These are phyloP conservation scores for Mycena polygramma DNA, from an alignment of 768 basidiomycete species.

Conservation along the genomic window DNA sequence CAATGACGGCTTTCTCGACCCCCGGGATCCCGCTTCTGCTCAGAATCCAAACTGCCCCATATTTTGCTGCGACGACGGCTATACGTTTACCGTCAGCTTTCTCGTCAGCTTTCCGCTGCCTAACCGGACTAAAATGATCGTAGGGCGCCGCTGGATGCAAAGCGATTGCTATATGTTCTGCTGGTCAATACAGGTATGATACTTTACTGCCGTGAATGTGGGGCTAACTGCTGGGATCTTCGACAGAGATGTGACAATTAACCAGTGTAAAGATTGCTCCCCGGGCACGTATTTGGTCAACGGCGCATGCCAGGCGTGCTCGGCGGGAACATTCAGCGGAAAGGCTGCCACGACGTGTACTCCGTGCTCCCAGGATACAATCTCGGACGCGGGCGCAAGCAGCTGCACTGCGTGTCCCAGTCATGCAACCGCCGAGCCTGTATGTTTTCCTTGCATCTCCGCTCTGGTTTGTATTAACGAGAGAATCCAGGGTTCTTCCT, in stretches of 20 bases:
- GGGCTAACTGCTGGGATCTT: background rate
- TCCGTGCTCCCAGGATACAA: background rate
- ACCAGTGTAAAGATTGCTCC: background rate
- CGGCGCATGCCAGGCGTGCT: too few species aligned
- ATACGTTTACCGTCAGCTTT: background rate
- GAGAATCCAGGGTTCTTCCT: background rate
- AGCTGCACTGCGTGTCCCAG: background rate
- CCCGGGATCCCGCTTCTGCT: background rate
- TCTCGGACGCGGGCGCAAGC: background rate
- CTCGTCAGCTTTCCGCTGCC: too few species aligned
- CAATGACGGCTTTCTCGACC: background rate
- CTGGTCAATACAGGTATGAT: background rate
- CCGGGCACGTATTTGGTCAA: too few species aligned
- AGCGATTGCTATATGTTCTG: background rate
- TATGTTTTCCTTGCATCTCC: background rate
- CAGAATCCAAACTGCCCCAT: background rate
- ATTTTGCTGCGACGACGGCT: background rate
- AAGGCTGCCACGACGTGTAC: background rate
- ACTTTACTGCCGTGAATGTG: background rate
- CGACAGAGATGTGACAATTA: background rate
- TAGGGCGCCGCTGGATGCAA: background rate
- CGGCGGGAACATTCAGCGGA: too few species aligned
- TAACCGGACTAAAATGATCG: too few species aligned
- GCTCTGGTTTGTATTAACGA: background rate
- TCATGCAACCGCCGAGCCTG: background rate